A percentile compares a stretch with the other conserved stretches of the same genome.
These are phyloP conservation scores for Blastomyces parvus DNA, from an alignment of 2,329 filamentous ascomycete species.

Conservation along the genomic window DNA sequence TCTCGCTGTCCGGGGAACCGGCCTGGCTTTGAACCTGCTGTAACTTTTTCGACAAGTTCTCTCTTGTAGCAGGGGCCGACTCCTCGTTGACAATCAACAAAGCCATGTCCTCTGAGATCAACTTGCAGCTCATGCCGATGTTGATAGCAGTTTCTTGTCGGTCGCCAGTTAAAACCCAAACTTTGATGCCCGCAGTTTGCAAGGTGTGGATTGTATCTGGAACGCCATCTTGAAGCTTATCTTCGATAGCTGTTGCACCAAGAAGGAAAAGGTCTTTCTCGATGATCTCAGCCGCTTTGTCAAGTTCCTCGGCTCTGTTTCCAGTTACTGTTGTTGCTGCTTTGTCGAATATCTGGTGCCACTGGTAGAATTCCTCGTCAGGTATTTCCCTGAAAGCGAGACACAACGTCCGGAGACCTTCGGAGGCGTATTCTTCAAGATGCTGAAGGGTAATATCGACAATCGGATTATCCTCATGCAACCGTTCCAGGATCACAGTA, in stretches of 20 bases:
- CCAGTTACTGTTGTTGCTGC: conserved; percentile 85
- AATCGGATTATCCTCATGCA: conserved; percentile 72
- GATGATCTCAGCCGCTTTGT: conserved; percentile 93
- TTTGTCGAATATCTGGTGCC: conserved; percentile 76
- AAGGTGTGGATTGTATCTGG: conserved; percentile 96
- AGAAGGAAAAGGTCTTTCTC: conserved; percentile 86
- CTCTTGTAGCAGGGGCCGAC: conserved; percentile 62
- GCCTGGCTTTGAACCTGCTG: conserved; percentile 81
- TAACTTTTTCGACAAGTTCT: conserved; percentile 88
- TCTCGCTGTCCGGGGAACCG: conserved; percentile 54
- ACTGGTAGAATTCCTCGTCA: conserved; percentile 79
- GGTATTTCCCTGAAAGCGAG: conserved; percentile 88
- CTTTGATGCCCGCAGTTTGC: conserved; percentile 93
- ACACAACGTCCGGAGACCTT: conserved; percentile 89
- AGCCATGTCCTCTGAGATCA: conserved; percentile 98
- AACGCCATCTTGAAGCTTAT: conserved; percentile 91
- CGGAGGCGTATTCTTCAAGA: conserved; percentile 96
- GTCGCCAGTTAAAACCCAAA: conserved; percentile 97
- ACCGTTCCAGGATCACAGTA: conserved; percentile 89
- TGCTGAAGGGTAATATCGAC: conserved; percentile 87
- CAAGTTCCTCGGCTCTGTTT: conserved; percentile 85
- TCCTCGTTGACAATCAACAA: conserved; percentile 95
- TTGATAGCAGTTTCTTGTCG: conserved; percentile 98
- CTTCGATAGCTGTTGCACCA: conserved; percentile 93
- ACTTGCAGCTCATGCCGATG: conserved; percentile 98